phyloP scores from a whole-genome alignment of 768 basidiomycete species.

The Piloderma croceum region DNA sequence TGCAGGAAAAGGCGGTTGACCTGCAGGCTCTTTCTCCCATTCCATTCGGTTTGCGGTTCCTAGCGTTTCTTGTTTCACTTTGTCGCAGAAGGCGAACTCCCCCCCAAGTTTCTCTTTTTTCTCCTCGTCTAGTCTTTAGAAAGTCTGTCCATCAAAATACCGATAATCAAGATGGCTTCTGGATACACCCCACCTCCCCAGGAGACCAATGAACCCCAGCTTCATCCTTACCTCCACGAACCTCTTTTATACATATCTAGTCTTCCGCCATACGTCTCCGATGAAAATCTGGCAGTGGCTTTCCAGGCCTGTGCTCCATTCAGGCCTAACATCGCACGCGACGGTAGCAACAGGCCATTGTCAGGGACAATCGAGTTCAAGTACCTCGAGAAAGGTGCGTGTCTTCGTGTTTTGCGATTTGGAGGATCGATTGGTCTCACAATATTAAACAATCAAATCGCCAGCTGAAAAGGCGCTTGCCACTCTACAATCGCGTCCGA shows the following conservation, averaged over 20 bases:
- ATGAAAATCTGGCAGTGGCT: slow-evolving; percentile 70
- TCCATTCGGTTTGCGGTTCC: too few species aligned
- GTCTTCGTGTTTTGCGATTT: slow-evolving; percentile 7
- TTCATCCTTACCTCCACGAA: slow-evolving; percentile 82
- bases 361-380: slow-evolving; percentile 82
- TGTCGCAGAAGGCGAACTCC: too few species aligned
- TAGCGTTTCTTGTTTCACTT: too few species aligned
- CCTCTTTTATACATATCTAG: slow-evolving; percentile 78
- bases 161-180: slow-evolving; percentile 1
- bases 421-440: slow-evolving; percentile 7
- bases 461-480: slow-evolving; percentile 87
- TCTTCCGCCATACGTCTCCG: slow-evolving; percentile 65
- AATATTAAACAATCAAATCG: slow-evolving; percentile 5
- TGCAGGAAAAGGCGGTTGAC: too few species aligned
- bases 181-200: slow-evolving; percentile 17
- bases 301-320: slow-evolving; percentile 76
- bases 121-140: too few species aligned
- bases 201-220: slow-evolving; percentile 36
- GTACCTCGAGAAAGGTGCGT: slow-evolving; percentile 70
- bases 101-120: too few species aligned
- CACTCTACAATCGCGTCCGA: slow-evolving; percentile 69
- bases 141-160: background rate
- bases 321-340: slow-evolving; percentile 69
- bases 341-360: slow-evolving; percentile 44
- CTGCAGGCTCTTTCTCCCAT: too few species aligned